A percentile compares a stretch with the other conserved stretches of the same genome.
Evolutionary conservation across 2,329 filamentous ascomycete species (phyloP).

Genomic region (Ophiostoma pallidulum): DNA sequence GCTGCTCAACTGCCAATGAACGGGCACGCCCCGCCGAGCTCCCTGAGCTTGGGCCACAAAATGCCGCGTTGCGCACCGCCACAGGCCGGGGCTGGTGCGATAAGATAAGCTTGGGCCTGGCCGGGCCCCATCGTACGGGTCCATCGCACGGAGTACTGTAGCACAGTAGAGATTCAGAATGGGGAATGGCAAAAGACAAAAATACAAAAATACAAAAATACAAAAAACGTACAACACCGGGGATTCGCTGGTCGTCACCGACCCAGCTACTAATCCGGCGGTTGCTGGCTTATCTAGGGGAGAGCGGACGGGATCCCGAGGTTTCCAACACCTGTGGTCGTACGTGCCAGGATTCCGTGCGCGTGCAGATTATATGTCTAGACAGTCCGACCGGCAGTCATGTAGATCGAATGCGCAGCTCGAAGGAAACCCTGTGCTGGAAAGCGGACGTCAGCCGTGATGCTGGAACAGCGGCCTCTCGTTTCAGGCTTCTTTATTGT

Average conservation of each 20-base stretch:
- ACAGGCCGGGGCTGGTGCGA: constrained; percentile 13
- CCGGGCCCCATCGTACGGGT: too few relatives aligned
- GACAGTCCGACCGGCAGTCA: too few relatives aligned
- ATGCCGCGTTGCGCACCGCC: constrained; percentile 15
- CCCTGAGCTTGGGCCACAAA: constrained; percentile 17
- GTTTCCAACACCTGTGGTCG: constrained; percentile 6
- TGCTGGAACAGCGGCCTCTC: neutral
- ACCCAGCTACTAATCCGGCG: constrained; percentile 12
- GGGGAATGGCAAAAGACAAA: neutral
- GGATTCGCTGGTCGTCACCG: constrained; percentile 14
- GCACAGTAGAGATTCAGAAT: neutral
- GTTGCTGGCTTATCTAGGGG: constrained; percentile 12
- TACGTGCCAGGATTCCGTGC: constrained; percentile 2
- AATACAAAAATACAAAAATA: neutral
- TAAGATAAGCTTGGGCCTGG: too few relatives aligned
- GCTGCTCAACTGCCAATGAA: constrained; percentile 5
- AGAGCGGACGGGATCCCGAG: constrained; percentile 13
- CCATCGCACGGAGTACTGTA: neutral
- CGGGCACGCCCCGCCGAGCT: constrained; percentile 12
- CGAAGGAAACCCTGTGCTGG: neutral
- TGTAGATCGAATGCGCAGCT: too few relatives aligned
- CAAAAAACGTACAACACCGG: constrained; percentile 11
- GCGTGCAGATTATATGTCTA: too few relatives aligned
- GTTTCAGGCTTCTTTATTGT: neutral
- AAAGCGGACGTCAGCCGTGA: neutral